phyloP scores from a whole-genome alignment of 345 rosid genomes.

The Salix purpurea region DNA sequence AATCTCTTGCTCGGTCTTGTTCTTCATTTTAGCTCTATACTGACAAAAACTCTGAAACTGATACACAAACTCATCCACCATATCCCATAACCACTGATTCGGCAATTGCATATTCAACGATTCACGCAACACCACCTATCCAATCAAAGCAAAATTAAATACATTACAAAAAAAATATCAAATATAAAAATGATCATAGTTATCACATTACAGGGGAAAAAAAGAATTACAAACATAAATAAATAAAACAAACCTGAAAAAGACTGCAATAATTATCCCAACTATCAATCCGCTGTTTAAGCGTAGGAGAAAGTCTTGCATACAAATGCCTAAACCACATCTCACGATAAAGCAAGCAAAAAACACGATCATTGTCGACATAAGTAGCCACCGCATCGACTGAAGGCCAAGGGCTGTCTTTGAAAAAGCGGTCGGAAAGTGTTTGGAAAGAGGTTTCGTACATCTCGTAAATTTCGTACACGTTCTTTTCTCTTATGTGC shows the following conservation, averaged over 20 bases:
- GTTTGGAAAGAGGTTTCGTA: conserved; percentile 93
- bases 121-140: conserved; percentile 78
- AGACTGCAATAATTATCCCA: conserved; percentile 95
- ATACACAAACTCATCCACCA: conserved; percentile 99
- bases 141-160: not conserved
- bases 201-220: not conserved
- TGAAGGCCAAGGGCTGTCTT: conserved; percentile 95
- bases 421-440: conserved; percentile 78
- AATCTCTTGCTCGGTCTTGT: conserved; percentile 84
- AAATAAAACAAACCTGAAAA: conserved; percentile 45
- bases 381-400: conserved; percentile 79
- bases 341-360: conserved; percentile 93
- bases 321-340: conserved; percentile 98
- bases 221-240: not conserved
- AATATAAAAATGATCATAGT: not conserved
- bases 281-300: conserved; percentile 90
- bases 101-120: conserved; percentile 96
- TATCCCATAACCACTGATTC: conserved; percentile 99
- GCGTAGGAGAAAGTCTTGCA: conserved; percentile 84
- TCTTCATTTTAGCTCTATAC: conserved; percentile 92
- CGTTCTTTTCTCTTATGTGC: conserved; percentile 93
- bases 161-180: not conserved
- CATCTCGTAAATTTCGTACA: conserved; percentile 99
- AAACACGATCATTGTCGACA: conserved; percentile 92
- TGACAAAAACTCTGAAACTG: conserved; percentile 98